A percentile compares a stretch with the other conserved stretches of the same genome.
These are phyloP conservation scores for Macrocybe sp. DNA, from an alignment of 1,284 basidiomycete species.

Conservation along the genomic window DNA sequence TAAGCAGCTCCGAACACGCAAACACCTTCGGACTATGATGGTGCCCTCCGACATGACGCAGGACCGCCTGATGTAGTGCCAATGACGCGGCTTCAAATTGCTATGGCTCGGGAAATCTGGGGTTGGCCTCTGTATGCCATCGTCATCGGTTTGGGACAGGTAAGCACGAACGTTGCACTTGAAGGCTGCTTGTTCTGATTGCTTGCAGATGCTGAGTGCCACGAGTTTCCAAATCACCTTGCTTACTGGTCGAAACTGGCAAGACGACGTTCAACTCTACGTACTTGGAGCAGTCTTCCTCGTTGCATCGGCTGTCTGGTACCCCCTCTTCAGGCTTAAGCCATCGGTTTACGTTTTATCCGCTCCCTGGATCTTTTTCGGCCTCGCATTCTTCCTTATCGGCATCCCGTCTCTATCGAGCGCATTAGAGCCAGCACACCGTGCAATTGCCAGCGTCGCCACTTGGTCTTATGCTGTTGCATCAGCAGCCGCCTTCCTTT, in stretches of 20 bases:
- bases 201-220: conserved; percentile 66
- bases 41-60: conserved; percentile 46
- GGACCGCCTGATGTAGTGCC: conserved; percentile 49
- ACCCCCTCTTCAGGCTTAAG: conserved; percentile 82
- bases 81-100: conserved; percentile 80
- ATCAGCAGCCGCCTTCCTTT: conserved; percentile 84
- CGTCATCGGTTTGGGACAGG: conserved; percentile 80
- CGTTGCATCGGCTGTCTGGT: conserved; percentile 83
- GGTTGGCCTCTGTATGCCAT: conserved; percentile 92
- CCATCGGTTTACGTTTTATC: conserved; percentile 86
- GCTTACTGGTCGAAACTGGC: conserved; percentile 80
- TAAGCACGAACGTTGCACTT: conserved; percentile 23
- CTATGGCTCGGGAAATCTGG: conserved; percentile 68
- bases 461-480: conserved; percentile 89
- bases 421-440: conserved; percentile 58
- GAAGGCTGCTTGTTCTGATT: neutral
- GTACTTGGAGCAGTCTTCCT: conserved; percentile 85
- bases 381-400: conserved; percentile 84
- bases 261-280: conserved; percentile 80
- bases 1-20: conserved; percentile 52
- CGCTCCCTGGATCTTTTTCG: conserved; percentile 86
- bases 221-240: conserved; percentile 95
- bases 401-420: conserved; percentile 75
- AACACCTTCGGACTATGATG: conserved; percentile 46
- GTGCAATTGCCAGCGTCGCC: conserved; percentile 67